Evolutionary conservation across 192 early-diverging fungal genomes (phyloP).

Genomic region (Linnemannia zychae): DNA sequence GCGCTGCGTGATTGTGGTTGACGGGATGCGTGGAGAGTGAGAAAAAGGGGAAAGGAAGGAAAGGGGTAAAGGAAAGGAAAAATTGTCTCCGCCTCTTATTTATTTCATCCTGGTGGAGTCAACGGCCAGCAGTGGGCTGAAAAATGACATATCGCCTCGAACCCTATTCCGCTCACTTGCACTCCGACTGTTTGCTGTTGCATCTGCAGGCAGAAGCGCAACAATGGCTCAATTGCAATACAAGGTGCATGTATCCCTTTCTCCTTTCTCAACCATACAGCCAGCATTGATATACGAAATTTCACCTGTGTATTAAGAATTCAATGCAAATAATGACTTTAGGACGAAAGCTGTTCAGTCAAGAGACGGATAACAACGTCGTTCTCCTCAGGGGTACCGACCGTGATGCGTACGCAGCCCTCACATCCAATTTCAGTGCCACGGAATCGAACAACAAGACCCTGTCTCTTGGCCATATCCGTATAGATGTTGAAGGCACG

Average conservation of each 20-base stretch:
- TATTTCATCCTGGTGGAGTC: not conserved
- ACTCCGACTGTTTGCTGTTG: too few species aligned
- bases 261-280: too few species aligned
- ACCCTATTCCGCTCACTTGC: too few species aligned
- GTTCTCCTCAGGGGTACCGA: conserved; percentile 93
- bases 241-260: too few species aligned
- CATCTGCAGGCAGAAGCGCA: too few species aligned
- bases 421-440: conserved; percentile 93
- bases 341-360: conserved; percentile 51
- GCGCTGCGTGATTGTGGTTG: too few species aligned
- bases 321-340: not conserved
- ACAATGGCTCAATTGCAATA: too few species aligned
- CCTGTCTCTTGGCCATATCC: conserved; percentile 83
- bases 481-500: conserved; percentile 84
- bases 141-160: not conserved
- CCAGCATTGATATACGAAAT: too few species aligned
- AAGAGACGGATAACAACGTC: conserved; percentile 69
- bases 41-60: too few species aligned
- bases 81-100: not conserved
- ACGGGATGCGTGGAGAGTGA: too few species aligned
- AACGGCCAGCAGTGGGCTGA: not conserved
- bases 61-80: too few species aligned
- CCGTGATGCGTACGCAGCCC: conserved; percentile 94
- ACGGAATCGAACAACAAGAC: conserved; percentile 96
- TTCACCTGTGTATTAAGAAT: too few species aligned